phyloP scores from a whole-genome alignment of 305 asterid genomes.

The Solanum hybrid region DNA sequence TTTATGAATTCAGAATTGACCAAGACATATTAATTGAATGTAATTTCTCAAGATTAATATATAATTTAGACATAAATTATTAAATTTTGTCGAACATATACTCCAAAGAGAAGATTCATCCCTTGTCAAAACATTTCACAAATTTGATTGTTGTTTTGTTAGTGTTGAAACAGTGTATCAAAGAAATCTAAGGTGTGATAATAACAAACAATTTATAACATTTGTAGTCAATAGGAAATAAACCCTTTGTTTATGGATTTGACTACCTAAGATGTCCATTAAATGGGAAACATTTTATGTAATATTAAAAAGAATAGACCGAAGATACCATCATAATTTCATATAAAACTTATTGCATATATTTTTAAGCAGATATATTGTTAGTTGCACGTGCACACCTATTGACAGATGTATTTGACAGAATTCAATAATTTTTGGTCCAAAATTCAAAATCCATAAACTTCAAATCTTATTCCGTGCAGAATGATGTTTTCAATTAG shows the following conservation, averaged over 20 bases:
- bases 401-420: too few relatives aligned
- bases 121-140: background rate
- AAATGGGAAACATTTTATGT: background rate
- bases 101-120: background rate
- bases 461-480: background rate
- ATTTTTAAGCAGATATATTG: background rate
- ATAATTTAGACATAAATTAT: background rate
- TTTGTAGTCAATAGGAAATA: background rate
- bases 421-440: background rate
- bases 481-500: too few relatives aligned
- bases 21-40: background rate
- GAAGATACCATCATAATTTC: background rate
- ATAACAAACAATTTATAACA: background rate
- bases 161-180: background rate
- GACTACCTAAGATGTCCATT: background rate
- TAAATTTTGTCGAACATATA: background rate
- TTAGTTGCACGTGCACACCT: background rate
- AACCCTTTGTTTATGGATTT: background rate
- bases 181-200: background rate
- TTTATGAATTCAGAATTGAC: background rate
- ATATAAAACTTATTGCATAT: background rate
- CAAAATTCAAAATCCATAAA: background rate
- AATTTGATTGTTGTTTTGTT: background rate
- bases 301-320: background rate
- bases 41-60: background rate